A percentile compares a stretch with the other conserved stretches of the same genome.
phyloP scores from a whole-genome alignment of 2,329 filamentous ascomycete species.

The Aschersonia sp. region DNA sequence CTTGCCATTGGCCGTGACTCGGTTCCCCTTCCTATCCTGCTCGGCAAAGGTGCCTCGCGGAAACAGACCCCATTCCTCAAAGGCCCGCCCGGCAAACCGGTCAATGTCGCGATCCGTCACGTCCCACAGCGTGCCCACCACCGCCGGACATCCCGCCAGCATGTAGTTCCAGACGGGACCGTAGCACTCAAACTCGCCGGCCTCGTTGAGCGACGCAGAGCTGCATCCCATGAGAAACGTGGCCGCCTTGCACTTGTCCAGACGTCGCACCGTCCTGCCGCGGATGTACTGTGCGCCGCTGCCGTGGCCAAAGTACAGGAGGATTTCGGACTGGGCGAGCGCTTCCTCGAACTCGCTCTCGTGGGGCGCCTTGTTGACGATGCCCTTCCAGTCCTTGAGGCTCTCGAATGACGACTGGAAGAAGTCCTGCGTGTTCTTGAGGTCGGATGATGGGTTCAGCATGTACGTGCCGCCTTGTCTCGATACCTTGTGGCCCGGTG shows the following conservation, averaged over 20 bases:
- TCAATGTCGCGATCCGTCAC: constrained; percentile 97
- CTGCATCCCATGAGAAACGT: constrained; percentile 91
- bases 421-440: constrained; percentile 63
- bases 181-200: constrained; percentile 79
- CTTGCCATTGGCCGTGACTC: background rate
- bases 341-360: constrained; percentile 64
- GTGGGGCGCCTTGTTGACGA: constrained; percentile 54
- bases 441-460: constrained; percentile 77
- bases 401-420: constrained; percentile 51
- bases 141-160: constrained; percentile 70
- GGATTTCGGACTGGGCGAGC: constrained; percentile 52
- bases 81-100: constrained; percentile 64
- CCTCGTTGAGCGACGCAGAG: constrained; percentile 63
- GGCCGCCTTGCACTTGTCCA: constrained; percentile 60
- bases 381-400: constrained; percentile 58
- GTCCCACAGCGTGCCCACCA: constrained; percentile 92
- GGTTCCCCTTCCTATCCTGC: constrained; percentile 9
- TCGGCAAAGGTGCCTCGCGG: constrained; percentile 28
- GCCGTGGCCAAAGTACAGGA: constrained; percentile 94
- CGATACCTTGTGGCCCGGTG: constrained; percentile 38
- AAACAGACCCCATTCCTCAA: constrained; percentile 78
- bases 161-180: constrained; percentile 88
- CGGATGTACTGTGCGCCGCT: constrained; percentile 91
- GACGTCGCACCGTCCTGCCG: constrained; percentile 63
- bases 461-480: constrained; percentile 55